Conservation (phyloP, 257 asterid species). For the Nicotiana otophora region DNA sequence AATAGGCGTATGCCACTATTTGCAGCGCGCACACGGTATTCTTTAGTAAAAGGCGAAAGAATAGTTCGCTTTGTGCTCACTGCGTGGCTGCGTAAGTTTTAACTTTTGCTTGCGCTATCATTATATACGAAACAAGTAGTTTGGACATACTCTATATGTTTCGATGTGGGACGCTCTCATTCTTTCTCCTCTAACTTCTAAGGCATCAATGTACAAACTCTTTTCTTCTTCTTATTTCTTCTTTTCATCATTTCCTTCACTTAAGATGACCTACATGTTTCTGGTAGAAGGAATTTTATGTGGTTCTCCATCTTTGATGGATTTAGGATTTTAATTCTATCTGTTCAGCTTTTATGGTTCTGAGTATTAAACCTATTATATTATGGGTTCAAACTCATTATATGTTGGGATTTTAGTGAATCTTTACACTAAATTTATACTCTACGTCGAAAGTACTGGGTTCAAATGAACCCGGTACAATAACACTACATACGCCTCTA, state of each 20-base stretch:
- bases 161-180: background rate
- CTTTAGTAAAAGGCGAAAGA: background rate
- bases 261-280: background rate
- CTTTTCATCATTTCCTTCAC: background rate
- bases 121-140: background rate
- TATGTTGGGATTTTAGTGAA: no score
- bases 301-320: no score
- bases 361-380: no score
- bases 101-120: rapidly evolving
- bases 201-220: background rate
- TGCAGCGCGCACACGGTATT: background rate
- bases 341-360: no score
- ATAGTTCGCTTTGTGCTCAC: background rate
- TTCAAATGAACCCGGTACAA: no score
- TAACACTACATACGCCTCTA: no score
- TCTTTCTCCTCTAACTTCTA: background rate
- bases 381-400: no score
- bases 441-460: no score
- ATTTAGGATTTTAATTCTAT: no score
- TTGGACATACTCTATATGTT: background rate
- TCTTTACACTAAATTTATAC: no score
- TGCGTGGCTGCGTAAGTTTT: background rate
- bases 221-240: background rate
- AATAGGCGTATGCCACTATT: background rate
- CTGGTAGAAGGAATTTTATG: background rate